Evolutionary conservation across 2,329 filamentous ascomycete species (phyloP).

Genomic region (Beauveria caledonica): DNA sequence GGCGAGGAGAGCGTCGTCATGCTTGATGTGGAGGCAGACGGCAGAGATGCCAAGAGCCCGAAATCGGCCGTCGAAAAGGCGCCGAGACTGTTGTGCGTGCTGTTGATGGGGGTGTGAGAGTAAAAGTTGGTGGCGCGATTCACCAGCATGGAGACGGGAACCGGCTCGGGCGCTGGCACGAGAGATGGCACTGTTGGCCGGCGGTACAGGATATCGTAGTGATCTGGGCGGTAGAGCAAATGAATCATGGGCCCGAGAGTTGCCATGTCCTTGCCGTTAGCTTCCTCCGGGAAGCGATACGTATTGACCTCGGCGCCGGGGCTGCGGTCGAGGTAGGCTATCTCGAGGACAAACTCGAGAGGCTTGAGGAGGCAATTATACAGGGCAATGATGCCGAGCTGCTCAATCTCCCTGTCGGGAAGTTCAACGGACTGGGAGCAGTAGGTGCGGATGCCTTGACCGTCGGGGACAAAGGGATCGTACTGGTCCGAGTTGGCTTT

Average conservation of each 20-base stretch:
- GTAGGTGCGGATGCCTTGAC: constrained; percentile 55
- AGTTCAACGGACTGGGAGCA: constrained; percentile 65
- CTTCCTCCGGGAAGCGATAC: constrained; percentile 54
- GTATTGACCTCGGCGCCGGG: constrained; percentile 67
- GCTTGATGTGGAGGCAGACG: constrained; percentile 25
- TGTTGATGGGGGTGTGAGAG: constrained; percentile 36
- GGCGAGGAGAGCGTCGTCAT: constrained; percentile 20
- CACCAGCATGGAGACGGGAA: constrained; percentile 36
- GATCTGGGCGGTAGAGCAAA: constrained; percentile 62
- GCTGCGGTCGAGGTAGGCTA: constrained; percentile 86
- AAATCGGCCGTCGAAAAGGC: constrained; percentile 36
- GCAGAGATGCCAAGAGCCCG: constrained; percentile 28
- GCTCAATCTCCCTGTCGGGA: constrained; percentile 76
- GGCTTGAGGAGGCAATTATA: constrained; percentile 73
- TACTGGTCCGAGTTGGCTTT: constrained; percentile 65
- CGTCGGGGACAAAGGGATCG: constrained; percentile 59
- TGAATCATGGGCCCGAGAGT: constrained; percentile 45
- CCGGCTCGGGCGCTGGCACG: constrained; percentile 17
- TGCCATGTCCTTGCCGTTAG: constrained; percentile 35
- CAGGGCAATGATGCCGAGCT: constrained; percentile 73
- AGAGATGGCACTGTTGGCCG: constrained; percentile 15
- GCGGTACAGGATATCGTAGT: constrained; percentile 91
- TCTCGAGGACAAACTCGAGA: constrained; percentile 71
- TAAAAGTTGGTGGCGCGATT: constrained; percentile 41
- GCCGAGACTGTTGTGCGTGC: constrained; percentile 30